Base-by-base conservation (phyloP, 2,329 filamentous ascomycete species). In the Neocucurbitaria cava region DNA sequence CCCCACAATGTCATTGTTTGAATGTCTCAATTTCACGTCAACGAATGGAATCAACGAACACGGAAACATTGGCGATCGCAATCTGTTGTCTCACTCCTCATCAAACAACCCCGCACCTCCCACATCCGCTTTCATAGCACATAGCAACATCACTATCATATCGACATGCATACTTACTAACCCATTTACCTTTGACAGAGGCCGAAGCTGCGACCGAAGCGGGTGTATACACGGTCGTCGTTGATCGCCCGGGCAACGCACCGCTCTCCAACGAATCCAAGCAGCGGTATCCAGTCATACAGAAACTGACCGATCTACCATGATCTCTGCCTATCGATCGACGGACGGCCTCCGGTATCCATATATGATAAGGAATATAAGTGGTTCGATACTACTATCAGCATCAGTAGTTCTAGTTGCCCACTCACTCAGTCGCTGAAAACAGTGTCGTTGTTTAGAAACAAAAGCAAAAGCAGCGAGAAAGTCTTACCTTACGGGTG, bases 201-300 rank as follows among this genome's bases (percentile, higher is more conserved):
- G 77, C 80, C 44, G 71, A 76, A 60, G 80, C 80, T 17, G 80
- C 80, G 5, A 68, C 69, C 38, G 65, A 70, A 46, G 79, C 79
- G 7, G 74, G 75, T 31, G 73, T 82, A 59, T 71, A 78, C 53
- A 69, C 76, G 5, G 58, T 81, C 8, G 63, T 82, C 35, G 76
- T 81, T 18, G 78, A 81, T 61, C 83, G 91, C 51, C 87, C 89
- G 15, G 91, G 90, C 11, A 95, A 95, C 75, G 83, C 85, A 33
- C 81, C 81, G 26, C 76, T 93, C 40, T 61, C 63, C 1, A 57
- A 62, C 17, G 67, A 66, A 15, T 58, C 61, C 0, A 62, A 45
- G 24, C 49, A 47, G 18, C 54, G 36, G 5, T 75, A 69, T 38
- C 44, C 64, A 8, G 64, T 74, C 18, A 66, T 76, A 20, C 49